Evolutionary conservation across 352 stramenopile species (phyloP).

Genomic region (Pythium graminicola): DNA sequence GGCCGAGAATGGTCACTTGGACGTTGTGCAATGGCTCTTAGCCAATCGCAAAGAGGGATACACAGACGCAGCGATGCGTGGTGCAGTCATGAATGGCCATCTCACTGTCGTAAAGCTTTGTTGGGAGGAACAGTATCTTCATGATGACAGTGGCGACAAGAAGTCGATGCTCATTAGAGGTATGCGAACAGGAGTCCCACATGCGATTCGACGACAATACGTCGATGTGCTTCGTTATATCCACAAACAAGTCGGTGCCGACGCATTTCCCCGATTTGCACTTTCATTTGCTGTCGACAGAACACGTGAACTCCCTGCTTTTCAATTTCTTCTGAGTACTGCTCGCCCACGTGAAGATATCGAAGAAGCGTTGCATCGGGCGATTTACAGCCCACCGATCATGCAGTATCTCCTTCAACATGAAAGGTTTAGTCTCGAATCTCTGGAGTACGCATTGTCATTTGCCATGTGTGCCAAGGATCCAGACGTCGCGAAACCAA

Average conservation of each 20-base stretch:
- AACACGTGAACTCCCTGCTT: constrained; percentile 10
- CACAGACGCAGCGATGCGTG: constrained; percentile 4
- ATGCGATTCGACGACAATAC: neutral
- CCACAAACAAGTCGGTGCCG: neutral
- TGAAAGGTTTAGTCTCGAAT: neutral
- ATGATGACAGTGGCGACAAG: neutral
- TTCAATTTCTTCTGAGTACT: constrained; percentile 11
- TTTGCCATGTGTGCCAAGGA: neutral
- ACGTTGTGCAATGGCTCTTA: constrained; percentile 10
- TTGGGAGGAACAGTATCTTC: neutral
- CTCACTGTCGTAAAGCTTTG: constrained; percentile 12
- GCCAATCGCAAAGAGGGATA: constrained; percentile 2
- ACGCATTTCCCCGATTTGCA: constrained; percentile 2
- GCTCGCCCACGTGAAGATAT: neutral
- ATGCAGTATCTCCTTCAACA: constrained; percentile 4
- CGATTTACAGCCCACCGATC: neutral
- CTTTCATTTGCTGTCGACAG: constrained; percentile 13
- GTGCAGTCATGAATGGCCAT: constrained; percentile 10
- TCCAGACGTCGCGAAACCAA: neutral
- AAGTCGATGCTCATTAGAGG: neutral
- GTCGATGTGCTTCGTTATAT: constrained; percentile 4
- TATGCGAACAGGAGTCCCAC: neutral
- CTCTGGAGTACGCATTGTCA: neutral
- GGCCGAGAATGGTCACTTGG: neutral
- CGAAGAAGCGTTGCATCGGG: neutral